phyloP scores from a whole-genome alignment of 1,284 basidiomycete species.

The Ganoderma leucocontextum region DNA sequence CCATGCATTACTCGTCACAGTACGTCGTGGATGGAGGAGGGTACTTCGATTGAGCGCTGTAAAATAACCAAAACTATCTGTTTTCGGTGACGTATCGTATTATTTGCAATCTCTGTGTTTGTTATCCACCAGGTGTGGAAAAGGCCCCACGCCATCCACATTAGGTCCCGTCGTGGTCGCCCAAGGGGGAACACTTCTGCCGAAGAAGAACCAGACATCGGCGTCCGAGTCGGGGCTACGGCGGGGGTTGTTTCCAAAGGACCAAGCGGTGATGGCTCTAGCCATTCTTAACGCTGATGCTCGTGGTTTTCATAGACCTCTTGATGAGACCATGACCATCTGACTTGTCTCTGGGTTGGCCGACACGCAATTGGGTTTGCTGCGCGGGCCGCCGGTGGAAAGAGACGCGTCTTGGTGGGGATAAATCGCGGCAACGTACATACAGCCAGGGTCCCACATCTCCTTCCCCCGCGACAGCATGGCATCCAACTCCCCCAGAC shows the following conservation, averaged over 20 bases:
- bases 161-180: not conserved
- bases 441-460: not conserved
- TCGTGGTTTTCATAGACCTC: no score
- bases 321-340: no score
- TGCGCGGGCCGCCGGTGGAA: no score
- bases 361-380: no score
- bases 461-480: not conserved
- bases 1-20: not conserved
- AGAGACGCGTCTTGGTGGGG: no score
- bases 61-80: not conserved
- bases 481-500: not conserved
- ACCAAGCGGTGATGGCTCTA: no score
- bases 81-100: not conserved
- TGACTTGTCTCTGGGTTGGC: no score
- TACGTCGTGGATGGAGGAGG: slow-evolving; percentile 6
- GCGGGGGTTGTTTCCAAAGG: no score
- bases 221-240: no score
- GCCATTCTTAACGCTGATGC: no score
- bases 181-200: not conserved
- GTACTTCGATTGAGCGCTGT: not conserved
- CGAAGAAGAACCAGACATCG: not conserved
- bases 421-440: no score
- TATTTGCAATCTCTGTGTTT: not conserved
- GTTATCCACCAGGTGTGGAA: not conserved
- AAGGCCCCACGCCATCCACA: not conserved